Evolutionary conservation across 148 eudicot species (phyloP).

Genomic region (Pharnaceum exiguum): DNA sequence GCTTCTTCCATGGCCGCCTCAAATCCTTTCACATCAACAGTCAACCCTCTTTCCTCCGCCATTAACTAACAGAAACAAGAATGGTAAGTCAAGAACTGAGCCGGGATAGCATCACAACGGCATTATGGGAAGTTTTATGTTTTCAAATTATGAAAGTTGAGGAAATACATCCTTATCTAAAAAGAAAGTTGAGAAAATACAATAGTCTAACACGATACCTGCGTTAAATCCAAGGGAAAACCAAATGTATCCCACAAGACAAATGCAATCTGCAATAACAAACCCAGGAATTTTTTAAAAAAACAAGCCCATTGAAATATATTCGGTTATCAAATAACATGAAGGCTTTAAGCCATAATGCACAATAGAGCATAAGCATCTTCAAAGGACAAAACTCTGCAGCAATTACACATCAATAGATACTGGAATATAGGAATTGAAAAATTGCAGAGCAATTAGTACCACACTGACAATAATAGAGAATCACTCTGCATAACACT

Average conservation of each 20-base stretch:
- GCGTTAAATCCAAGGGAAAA: constrained; percentile 91
- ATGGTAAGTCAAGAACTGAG: background rate
- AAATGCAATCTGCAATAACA: constrained; percentile 88
- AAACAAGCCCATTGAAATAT: background rate
- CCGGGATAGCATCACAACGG: background rate
- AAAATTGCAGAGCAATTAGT: too few species aligned
- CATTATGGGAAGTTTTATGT: too few species aligned
- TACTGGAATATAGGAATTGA: too few species aligned
- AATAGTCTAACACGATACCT: constrained; percentile 40
- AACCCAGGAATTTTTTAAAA: background rate
- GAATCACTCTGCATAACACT: too few species aligned
- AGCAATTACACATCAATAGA: too few species aligned
- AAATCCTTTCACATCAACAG: constrained; percentile 78
- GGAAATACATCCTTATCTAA: too few species aligned
- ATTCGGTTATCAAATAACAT: background rate
- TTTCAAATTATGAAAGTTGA: too few species aligned
- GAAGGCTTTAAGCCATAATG: background rate
- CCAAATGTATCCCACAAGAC: constrained; percentile 93
- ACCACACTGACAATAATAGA: too few species aligned
- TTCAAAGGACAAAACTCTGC: too few species aligned
- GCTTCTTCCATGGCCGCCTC: constrained; percentile 83
- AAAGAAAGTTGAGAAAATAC: background rate
- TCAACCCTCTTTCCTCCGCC: constrained; percentile 90
- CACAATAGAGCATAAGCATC: too few species aligned
- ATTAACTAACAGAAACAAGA: constrained; percentile 49